These are phyloP conservation scores for Priceomyces fermenticarens DNA, from an alignment of 805 yeast genomes.

Conservation along the genomic window DNA sequence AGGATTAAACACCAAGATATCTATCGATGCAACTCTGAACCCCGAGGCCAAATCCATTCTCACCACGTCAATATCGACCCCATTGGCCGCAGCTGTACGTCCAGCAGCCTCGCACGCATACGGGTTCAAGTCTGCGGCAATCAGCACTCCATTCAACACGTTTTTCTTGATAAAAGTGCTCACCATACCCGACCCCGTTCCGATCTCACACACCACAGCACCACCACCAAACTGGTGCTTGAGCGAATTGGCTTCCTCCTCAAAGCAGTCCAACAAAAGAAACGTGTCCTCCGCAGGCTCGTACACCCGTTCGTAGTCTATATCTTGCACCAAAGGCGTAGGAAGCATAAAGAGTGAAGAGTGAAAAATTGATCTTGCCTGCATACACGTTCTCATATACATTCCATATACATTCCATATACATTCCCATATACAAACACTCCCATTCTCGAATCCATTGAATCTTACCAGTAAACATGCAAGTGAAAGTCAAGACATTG, in stretches of 20 bases:
- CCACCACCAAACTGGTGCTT: constrained; percentile 10
- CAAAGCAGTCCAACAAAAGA: constrained; percentile 76
- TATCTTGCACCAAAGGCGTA: constrained; percentile 61
- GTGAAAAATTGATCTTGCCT: background rate
- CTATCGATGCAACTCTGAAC: constrained; percentile 49
- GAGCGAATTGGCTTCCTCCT: constrained; percentile 47
- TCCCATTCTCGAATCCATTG: no score
- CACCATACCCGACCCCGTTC: constrained; percentile 90
- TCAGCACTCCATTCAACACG: constrained; percentile 49
- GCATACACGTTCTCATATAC: no score
- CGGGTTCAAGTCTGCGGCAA: constrained; percentile 81
- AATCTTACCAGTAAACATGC: constrained; percentile 40
- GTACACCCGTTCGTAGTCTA: constrained; percentile 72
- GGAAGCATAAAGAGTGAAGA: constrained; percentile 83
- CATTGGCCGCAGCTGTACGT: constrained; percentile 20
- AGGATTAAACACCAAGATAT: constrained; percentile 84
- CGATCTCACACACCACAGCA: constrained; percentile 77
- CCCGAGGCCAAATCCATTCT: constrained; percentile 59
- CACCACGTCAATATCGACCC: constrained; percentile 20
- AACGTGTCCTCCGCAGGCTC: constrained; percentile 96
- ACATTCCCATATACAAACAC: no score
- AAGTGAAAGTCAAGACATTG: constrained; percentile 70
- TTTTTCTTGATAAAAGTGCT: constrained; percentile 68
- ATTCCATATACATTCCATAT: no score
- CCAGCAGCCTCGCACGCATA: constrained; percentile 57